These are phyloP conservation scores for Aureobasidium uvarum DNA, from an alignment of 2,329 filamentous ascomycete species.

Conservation along the genomic window DNA sequence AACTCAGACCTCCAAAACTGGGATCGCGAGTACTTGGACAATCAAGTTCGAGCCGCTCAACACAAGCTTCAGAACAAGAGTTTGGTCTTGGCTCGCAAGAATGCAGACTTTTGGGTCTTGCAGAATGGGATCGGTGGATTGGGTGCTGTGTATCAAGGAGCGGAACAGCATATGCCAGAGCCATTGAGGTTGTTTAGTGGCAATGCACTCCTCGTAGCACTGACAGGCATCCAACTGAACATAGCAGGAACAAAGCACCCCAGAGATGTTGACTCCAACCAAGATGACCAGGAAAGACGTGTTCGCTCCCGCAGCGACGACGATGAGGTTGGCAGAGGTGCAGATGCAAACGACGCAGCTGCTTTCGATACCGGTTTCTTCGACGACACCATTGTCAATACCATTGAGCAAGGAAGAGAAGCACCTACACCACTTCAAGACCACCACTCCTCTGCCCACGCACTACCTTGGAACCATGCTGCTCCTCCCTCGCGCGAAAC, in stretches of 20 bases:
- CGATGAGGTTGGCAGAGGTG: slow-evolving; percentile 27
- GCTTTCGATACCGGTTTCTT: slow-evolving; percentile 25
- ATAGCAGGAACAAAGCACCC: slow-evolving; percentile 33
- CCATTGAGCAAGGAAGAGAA: slow-evolving; percentile 68
- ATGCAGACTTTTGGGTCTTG: slow-evolving; percentile 61
- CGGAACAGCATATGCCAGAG: slow-evolving; percentile 43
- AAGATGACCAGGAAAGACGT: slow-evolving; percentile 32
- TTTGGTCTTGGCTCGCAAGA: slow-evolving; percentile 56
- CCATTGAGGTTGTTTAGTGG: slow-evolving; percentile 62
- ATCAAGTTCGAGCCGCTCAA: not conserved
- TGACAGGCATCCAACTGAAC: slow-evolving; percentile 37
- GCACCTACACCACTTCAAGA: slow-evolving; percentile 66
- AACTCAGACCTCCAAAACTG: slow-evolving; percentile 58
- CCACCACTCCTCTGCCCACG: slow-evolving; percentile 50
- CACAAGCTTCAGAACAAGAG: slow-evolving; percentile 38
- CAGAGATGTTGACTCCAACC: slow-evolving; percentile 31
- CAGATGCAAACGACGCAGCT: not conserved
- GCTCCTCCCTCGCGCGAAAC: slow-evolving; percentile 57
- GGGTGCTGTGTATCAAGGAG: slow-evolving; percentile 45
- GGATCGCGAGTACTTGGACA: slow-evolving; percentile 41
- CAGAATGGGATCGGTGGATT: slow-evolving; percentile 57
- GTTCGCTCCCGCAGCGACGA: slow-evolving; percentile 38
- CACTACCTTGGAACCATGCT: slow-evolving; percentile 66
- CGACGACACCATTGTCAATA: not conserved
- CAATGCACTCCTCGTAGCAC: slow-evolving; percentile 50